A percentile compares a stretch with the other conserved stretches of the same genome.
These are phyloP conservation scores for Penicillium sp. DNA, from an alignment of 2,329 filamentous ascomycete species.

Conservation along the genomic window DNA sequence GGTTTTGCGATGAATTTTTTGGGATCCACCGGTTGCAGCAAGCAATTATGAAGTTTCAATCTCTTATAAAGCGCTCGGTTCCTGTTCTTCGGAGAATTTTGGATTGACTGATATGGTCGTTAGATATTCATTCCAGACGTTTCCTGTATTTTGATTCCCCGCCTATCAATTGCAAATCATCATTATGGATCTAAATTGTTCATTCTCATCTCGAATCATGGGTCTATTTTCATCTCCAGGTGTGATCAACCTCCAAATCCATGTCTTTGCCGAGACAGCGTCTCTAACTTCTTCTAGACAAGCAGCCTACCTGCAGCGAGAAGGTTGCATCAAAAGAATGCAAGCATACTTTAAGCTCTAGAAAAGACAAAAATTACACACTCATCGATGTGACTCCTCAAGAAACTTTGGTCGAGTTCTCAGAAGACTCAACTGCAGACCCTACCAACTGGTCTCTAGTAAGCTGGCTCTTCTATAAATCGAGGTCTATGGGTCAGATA, in stretches of 20 bases:
- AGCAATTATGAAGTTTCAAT: not conserved
- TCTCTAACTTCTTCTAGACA: conserved; percentile 16
- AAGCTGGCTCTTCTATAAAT: conserved; percentile 8
- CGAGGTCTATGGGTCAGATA: not conserved
- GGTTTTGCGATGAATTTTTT: conserved; percentile 10
- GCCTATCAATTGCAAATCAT: conserved; percentile 7
- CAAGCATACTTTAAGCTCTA: not conserved
- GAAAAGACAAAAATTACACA: conserved; percentile 17
- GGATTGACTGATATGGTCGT: conserved; percentile 2
- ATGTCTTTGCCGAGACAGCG: not conserved
- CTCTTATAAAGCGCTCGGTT: conserved; percentile 17
- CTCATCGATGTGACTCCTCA: conserved; percentile 22
- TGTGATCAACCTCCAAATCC: conserved; percentile 7
- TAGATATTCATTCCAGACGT: conserved; percentile 1
- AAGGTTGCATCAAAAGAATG: conserved; percentile 2
- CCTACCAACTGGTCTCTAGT: conserved; percentile 34
- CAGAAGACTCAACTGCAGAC: conserved; percentile 23
- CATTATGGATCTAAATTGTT: conserved; percentile 6
- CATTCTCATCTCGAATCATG: conserved; percentile 8
- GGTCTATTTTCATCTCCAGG: conserved; percentile 15
- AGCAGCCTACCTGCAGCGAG: conserved; percentile 3
- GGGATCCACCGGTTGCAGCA: conserved; percentile 8
- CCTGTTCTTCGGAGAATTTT: not conserved
- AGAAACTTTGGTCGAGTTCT: conserved; percentile 31
- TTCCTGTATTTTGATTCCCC: not conserved